Conservation (phyloP, 768 basidiomycete genomes). For the Mycena amicta region DNA sequence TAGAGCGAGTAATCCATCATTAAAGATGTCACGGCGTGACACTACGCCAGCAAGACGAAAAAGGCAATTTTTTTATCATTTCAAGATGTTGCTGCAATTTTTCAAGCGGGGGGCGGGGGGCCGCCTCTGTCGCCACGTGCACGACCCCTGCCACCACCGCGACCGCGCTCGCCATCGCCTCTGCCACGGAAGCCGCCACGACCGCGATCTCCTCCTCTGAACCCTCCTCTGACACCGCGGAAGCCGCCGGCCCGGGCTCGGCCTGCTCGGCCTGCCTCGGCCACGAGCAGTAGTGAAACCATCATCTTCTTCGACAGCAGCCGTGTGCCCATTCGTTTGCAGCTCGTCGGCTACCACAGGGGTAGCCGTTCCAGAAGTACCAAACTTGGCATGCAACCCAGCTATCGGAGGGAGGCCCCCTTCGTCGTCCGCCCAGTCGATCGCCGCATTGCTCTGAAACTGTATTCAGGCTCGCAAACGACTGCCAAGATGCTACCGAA, state of each 20-base stretch:
- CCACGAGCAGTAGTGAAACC: slow-evolving; percentile 60
- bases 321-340: slow-evolving; percentile 31
- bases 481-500: background rate
- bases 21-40: slow-evolving; percentile 4
- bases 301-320: slow-evolving; percentile 51
- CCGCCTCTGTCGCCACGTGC: slow-evolving; percentile 39
- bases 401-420: slow-evolving; percentile 77
- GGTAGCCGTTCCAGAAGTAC: slow-evolving; percentile 71
- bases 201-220: slow-evolving; percentile 39
- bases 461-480: slow-evolving; percentile 21
- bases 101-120: background rate
- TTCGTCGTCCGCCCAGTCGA: slow-evolving; percentile 87
- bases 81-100: background rate
- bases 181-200: slow-evolving; percentile 33
- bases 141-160: slow-evolving; percentile 45
- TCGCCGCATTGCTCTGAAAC: slow-evolving; percentile 36
- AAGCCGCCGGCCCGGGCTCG: too few relatives aligned
- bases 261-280: slow-evolving; percentile 48
- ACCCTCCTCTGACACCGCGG: slow-evolving; percentile 41
- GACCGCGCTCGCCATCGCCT: slow-evolving; percentile 44
- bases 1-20: slow-evolving; percentile 67
- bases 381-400: slow-evolving; percentile 75
- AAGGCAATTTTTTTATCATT: slow-evolving; percentile 5
- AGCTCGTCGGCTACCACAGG: slow-evolving; percentile 46
- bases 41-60: background rate